Evolutionary conservation across 202 grass and related monocot species (phyloP), one percentile per base, ranked within the genome.

Genomic region (Hordeum pubiflorum): DNA sequence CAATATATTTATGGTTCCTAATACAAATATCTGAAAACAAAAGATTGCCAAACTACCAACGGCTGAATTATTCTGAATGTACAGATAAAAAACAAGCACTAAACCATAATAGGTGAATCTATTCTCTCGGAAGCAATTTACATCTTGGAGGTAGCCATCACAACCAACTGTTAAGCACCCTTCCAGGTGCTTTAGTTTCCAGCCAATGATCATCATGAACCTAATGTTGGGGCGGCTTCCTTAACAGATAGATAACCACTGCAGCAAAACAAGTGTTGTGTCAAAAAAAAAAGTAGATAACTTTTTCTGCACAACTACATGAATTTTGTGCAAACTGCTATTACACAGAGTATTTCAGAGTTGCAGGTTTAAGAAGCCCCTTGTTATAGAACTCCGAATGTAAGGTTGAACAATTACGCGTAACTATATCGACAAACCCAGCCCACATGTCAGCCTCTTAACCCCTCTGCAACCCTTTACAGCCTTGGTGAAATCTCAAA

Each of bases 51-150:
- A 90, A 71, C 67, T 75, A 79, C 58, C 60, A 75, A 82, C 38
- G 11, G 69, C 63, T 78, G 72, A 69, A 75, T 69, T 59, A 74
- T 88, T 81, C 75, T 65, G 75, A 79, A 91, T 91, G 72, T 88
- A 91, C 83, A 83, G 70, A 63, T 32, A 85, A 82, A 82, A 88
- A 91, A 77, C 55, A 88, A 81, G 75, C 74, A 70, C 74, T 82
- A 52, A 91, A 86, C 61, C 73, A 85, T 41, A 82, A 85, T 41
- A 82, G 63, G 59, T 66, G 72, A 80, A 81, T 63, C 76, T 78
- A 84, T 72, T 87, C 77, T 84, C 54, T 54, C 13, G 34, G 72
- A 79, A 83, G 86, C 86, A 88, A 86, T 91, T 86, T 88, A 88
- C 86, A 91, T 58, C 74, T 86, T 76, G 67, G 61, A 75, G 60